Conservation (phyloP, 352 stramenopile species). For the Nothophytophthora sp. region DNA sequence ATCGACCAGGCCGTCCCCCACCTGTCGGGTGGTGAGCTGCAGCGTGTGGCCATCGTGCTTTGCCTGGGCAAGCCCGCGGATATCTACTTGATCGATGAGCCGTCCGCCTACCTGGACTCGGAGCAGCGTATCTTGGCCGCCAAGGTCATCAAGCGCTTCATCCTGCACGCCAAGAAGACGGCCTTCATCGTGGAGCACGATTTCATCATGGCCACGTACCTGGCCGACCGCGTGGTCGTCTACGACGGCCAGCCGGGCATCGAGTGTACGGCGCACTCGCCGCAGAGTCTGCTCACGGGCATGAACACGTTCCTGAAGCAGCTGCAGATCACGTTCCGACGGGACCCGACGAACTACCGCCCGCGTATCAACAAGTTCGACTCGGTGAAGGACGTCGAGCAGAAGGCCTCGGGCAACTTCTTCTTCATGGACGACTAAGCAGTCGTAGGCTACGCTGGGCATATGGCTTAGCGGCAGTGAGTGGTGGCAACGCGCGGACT, state of each 20-base stretch:
- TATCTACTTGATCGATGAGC: slow-evolving; percentile 99
- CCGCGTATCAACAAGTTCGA: slow-evolving; percentile 97
- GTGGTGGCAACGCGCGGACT: slow-evolving; percentile 11
- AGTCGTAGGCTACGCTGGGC: slow-evolving; percentile 20
- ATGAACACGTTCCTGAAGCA: slow-evolving; percentile 99
- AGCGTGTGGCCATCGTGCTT: slow-evolving; percentile 98
- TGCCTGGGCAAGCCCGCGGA: slow-evolving; percentile 98
- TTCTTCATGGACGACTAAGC: slow-evolving; percentile 98
- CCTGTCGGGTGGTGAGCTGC: slow-evolving; percentile 98
- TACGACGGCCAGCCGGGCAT: slow-evolving; percentile 96
- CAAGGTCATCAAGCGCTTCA: slow-evolving; percentile 99
- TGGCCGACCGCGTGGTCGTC: slow-evolving; percentile 96
- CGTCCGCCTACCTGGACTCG: slow-evolving; percentile 98
- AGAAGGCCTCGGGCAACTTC: slow-evolving; percentile 98
- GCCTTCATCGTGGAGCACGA: slow-evolving; percentile 99
- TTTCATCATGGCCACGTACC: slow-evolving; percentile 99
- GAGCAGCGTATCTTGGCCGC: slow-evolving; percentile 99
- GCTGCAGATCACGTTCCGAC: slow-evolving; percentile 99
- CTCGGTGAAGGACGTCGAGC: slow-evolving; percentile 98
- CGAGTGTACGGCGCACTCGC: slow-evolving; percentile 96
- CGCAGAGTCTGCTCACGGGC: slow-evolving; percentile 95
- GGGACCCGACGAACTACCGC: slow-evolving; percentile 99
- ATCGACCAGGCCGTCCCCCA: slow-evolving; percentile 99
- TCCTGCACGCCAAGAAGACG: slow-evolving; percentile 99
- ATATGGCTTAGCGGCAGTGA: too few species aligned